Percentiles rank a stretch among this genome's conserved stretches.
phyloP scores from a whole-genome alignment of 2,329 filamentous ascomycete genomes.

The Fusarium nelsonii region DNA sequence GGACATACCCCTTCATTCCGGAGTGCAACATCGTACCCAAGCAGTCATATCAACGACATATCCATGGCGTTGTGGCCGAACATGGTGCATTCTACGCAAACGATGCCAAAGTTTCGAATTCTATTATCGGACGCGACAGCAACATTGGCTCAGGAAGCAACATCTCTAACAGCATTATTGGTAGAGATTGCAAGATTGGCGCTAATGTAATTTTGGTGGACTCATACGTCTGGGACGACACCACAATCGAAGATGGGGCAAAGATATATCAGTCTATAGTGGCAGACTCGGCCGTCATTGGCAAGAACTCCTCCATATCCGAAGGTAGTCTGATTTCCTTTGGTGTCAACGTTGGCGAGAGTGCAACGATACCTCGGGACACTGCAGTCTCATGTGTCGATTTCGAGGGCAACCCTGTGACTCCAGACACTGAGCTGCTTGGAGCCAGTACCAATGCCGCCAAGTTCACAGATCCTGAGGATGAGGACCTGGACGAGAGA shows the following conservation, averaged over 20 bases:
- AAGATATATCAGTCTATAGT: constrained; percentile 80
- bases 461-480: constrained; percentile 60
- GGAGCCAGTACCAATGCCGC: constrained; percentile 65
- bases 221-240: constrained; percentile 90
- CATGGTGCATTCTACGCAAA: constrained; percentile 79
- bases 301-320: constrained; percentile 76
- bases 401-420: constrained; percentile 53
- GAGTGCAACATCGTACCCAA: constrained; percentile 86
- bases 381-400: constrained; percentile 54
- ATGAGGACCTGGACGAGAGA: constrained; percentile 63
- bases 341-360: constrained; percentile 77
- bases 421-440: constrained; percentile 60
- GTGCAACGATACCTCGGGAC: constrained; percentile 59
- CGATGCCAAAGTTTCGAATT: constrained; percentile 76
- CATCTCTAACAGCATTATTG: constrained; percentile 83
- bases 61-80: constrained; percentile 81
- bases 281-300: constrained; percentile 78
- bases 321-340: constrained; percentile 84
- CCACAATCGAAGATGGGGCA: constrained; percentile 79
- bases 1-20: constrained; percentile 89
- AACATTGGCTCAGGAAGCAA: constrained; percentile 78
- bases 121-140: constrained; percentile 81
- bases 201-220: constrained; percentile 82
- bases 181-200: constrained; percentile 87
- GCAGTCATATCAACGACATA: constrained; percentile 79